Evolutionary conservation across 257 asterid genomes (phyloP), one percentile per base, ranked within the genome.

Genomic region (Capsicum pubescens): DNA sequence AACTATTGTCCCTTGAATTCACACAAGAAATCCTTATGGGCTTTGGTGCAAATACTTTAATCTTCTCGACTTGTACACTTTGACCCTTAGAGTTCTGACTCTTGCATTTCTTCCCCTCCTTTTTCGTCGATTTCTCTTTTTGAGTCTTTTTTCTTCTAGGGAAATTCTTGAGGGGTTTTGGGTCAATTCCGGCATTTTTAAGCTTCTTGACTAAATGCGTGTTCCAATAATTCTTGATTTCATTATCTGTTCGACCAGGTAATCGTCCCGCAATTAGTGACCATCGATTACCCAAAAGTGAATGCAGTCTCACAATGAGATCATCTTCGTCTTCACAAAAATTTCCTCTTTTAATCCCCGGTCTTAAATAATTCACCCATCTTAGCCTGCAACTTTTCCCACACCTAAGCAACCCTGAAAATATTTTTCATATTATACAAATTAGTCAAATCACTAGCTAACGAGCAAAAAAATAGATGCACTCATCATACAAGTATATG

Each of bases 241-340:
- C 97, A 87, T 93, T 93, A 84, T 93, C 97, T 8, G 96, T 93
- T 87, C 97, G 92, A 82, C 98, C 95, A 0, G 98, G 92, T 87
- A 94, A 90, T 61, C 94, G 84, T 52, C 94, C 95, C 1, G 98
- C 97, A 10, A 94, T 94, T 8, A 94, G 88, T 32, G 97, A 94
- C 97, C 98, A 94, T 6, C 97, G 92, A 67, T 94, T 94, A 19
- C 98, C 98, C 9, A 92, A 87, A 54, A 94, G 91, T 48, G 87
- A 86, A 84, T 92, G 97, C 2, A 92, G 90, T 50, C 97, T 88
- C 0, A 91, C 85, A 79, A 94, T 91, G 13, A 94, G 88, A 72
- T 94, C 97, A 48, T 92, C 97, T 74, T 92, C 98, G 19, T 92
- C 98, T 21, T 84, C 55, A 54, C 85, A 83, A 44, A 93, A 88